Evolutionary conservation across 78 protist species (phyloP).

Genomic region (Trichosphaerium sp.): DNA sequence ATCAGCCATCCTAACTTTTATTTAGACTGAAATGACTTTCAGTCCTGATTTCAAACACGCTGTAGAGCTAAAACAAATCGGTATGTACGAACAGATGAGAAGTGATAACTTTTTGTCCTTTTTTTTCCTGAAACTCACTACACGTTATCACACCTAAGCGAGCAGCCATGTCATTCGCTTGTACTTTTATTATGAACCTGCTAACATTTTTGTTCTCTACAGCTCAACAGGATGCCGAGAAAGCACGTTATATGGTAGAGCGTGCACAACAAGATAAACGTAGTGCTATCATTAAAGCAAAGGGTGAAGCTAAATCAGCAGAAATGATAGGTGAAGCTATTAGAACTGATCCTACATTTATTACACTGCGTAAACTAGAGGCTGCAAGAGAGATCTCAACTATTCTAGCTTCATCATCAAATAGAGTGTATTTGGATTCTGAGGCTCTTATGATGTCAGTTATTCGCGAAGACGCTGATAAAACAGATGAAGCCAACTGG

Average conservation of each 20-base stretch:
- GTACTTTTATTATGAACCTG: background rate
- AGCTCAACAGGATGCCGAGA: constrained; percentile 92
- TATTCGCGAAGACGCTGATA: no score
- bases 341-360: constrained; percentile 68
- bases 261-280: constrained; percentile 81
- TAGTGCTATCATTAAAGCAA: constrained; percentile 72
- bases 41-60: constrained; percentile 87
- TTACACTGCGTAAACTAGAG: constrained; percentile 71
- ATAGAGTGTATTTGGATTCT: constrained; percentile 59
- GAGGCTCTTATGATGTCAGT: constrained; percentile 58
- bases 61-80: constrained; percentile 87
- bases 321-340: constrained; percentile 71
- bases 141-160: no score
- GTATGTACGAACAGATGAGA: background rate
- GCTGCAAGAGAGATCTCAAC: constrained; percentile 72
- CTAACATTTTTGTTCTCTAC: no score
- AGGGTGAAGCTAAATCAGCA: constrained; percentile 94
- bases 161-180: background rate
- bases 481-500: no score
- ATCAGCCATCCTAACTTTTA: background rate
- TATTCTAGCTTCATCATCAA: constrained; percentile 42
- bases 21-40: constrained; percentile 67
- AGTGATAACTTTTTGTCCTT: background rate
- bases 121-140: background rate
- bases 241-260: constrained; percentile 85